These are phyloP conservation scores for Penicillium parvum DNA, from an alignment of 495 filamentous ascomycete species.

Conservation along the genomic window DNA sequence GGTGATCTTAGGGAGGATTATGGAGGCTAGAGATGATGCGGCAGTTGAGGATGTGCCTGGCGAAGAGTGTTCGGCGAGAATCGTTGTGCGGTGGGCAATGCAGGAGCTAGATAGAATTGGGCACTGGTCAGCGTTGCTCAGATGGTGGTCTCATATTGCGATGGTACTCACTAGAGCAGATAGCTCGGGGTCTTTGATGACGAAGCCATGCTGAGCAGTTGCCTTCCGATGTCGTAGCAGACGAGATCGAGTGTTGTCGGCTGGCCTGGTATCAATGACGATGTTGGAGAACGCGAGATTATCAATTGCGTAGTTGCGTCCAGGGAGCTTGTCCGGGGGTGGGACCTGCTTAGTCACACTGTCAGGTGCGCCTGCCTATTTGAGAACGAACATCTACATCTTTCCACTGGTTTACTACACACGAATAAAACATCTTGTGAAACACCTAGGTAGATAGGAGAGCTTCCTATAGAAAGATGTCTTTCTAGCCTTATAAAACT, in stretches of 20 bases:
- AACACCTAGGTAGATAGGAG: too few species aligned
- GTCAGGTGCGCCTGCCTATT: slow-evolving; percentile 3
- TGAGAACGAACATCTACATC: background rate
- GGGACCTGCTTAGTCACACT: slow-evolving; percentile 8
- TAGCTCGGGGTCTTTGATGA: slow-evolving; percentile 71
- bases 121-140: slow-evolving; percentile 11
- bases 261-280: too few species aligned
- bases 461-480: too few species aligned
- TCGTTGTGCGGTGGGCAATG: slow-evolving; percentile 85
- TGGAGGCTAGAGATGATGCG: slow-evolving; percentile 78
- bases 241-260: too few species aligned
- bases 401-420: background rate
- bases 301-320: slow-evolving; percentile 10
- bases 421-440: too few species aligned
- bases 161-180: slow-evolving; percentile 67
- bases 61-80: slow-evolving; percentile 85
- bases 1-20: slow-evolving; percentile 92
- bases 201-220: slow-evolving; percentile 63
- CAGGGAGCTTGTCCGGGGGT: background rate
- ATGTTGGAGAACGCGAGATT: too few species aligned
- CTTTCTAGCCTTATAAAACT: too few species aligned
- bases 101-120: slow-evolving; percentile 58
- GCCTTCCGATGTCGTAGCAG: background rate
- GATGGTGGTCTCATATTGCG: background rate
- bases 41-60: slow-evolving; percentile 64